phyloP scores from a whole-genome alignment of 1,139 yeast species.

The Zygoascus meyerae region DNA sequence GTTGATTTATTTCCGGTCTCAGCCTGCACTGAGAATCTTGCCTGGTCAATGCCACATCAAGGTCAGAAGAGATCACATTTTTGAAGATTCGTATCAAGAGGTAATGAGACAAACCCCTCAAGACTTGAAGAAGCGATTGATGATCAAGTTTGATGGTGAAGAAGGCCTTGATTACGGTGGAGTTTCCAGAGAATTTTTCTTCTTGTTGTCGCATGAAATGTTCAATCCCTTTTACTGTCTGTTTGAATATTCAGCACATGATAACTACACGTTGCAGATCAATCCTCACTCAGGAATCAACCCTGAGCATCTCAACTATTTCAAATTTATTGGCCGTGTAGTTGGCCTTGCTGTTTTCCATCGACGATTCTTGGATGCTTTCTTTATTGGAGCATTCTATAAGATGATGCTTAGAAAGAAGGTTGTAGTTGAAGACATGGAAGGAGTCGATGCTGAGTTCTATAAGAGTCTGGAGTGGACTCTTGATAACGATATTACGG shows the following conservation, averaged over 20 bases:
- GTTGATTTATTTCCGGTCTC: conserved; percentile 94
- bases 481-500: conserved; percentile 87
- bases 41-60: conserved; percentile 99
- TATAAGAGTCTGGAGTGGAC: conserved; percentile 94
- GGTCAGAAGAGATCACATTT: conserved; percentile 92
- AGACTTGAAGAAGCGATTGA: conserved; percentile 90
- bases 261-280: conserved; percentile 93
- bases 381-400: conserved; percentile 95
- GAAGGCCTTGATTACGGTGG: conserved; percentile 99
- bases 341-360: conserved; percentile 98
- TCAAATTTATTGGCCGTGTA: conserved; percentile 96
- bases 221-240: conserved; percentile 96
- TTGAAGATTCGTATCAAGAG: conserved; percentile 97
- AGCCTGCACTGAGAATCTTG: conserved; percentile 91
- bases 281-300: conserved; percentile 97
- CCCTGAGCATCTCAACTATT: conserved; percentile 95
- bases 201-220: conserved; percentile 94
- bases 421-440: conserved; percentile 95
- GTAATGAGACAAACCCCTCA: conserved; percentile 98
- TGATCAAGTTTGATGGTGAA: conserved; percentile 98
- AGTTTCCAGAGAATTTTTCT: conserved; percentile 95
- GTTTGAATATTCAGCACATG: conserved; percentile 96
- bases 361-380: conserved; percentile 93
- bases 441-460: conserved; percentile 96
- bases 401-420: conserved; percentile 96